Evolutionary conservation across 2,329 filamentous ascomycete species (phyloP), one percentile per base, ranked within the genome.

Genomic region (Emergomyces orientalis): DNA sequence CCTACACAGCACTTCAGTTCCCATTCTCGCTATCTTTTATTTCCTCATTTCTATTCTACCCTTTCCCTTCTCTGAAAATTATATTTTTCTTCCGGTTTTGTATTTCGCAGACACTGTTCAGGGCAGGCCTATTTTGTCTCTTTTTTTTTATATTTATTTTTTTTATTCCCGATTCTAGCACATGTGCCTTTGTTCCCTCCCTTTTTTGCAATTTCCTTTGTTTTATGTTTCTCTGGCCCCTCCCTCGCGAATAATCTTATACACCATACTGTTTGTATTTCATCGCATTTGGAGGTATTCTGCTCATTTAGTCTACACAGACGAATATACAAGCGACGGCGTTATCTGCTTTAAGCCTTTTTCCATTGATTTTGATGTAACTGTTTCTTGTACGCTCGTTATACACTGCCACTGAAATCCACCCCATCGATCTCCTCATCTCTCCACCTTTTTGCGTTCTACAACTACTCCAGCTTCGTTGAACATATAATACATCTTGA

Each of bases 101-200:
- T 58, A 58, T 58, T 58, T 17, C 14, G 27, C 56, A 58, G 34
- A 58, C 56, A 43, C 22, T 58, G 39, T 58, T 58, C 56, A 58
- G 37, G 56, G 56, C 56, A 58, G 56, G 56, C 56, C 56, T 58
- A 55, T 37, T 55, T 34, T 55, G 19, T n/a, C 22, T 39, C n/a
- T 22, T 39, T 13, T 37, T 3, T 25, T 37, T 55, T 39, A 11
- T 58, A 3, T 43, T 6, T 25, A 14, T 19, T 54, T 17, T 30
- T 22, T 27, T 43, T 45, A 58, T 45, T 43, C 39, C 39, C 37
- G 19, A 32, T 45, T 58, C 37, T 58, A 58, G 37, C 34, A 43
- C 56, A 17, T 30, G 56, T 30, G 14, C n/a, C 39, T 45, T 58
- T 58, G 17, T 45, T 58, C 22, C 8, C 56, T 8, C 5, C 17